Evolutionary conservation across 768 basidiomycete genomes (phyloP).

Genomic region (Pleurotus citrinopileatus): DNA sequence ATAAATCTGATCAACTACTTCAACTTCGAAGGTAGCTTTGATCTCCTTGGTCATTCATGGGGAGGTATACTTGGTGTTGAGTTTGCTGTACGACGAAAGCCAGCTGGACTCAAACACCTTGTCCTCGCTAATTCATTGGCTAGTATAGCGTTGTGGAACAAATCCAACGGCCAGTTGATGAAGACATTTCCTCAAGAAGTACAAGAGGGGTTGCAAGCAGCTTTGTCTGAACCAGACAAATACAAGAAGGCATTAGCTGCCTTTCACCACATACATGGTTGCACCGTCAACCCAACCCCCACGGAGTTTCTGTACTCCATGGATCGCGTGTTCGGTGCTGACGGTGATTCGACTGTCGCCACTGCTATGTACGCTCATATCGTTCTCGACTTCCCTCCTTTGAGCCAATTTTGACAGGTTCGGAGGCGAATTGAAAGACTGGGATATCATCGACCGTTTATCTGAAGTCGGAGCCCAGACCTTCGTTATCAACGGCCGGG

Average conservation of each 20-base stretch:
- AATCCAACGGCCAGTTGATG: not conserved
- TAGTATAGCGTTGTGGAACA: not conserved
- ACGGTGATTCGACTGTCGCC: slow-evolving; percentile 25
- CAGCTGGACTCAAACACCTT: not conserved
- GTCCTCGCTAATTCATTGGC: not conserved
- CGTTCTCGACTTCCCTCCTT: not conserved
- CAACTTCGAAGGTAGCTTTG: slow-evolving; percentile 38
- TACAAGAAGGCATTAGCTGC: slow-evolving; percentile 19
- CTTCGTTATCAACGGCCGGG: slow-evolving; percentile 38
- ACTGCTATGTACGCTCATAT: slow-evolving; percentile 21
- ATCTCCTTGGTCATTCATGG: slow-evolving; percentile 52
- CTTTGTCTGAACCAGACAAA: slow-evolving; percentile 17
- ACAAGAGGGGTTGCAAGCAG: slow-evolving; percentile 16
- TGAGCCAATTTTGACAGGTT: not conserved
- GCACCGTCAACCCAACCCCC: slow-evolving; percentile 20
- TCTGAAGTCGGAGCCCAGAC: slow-evolving; percentile 35
- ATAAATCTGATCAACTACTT: slow-evolving; percentile 42
- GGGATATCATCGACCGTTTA: slow-evolving; percentile 44
- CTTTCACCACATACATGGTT: slow-evolving; percentile 25
- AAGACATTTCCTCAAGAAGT: slow-evolving; percentile 6
- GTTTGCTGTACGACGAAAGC: not conserved
- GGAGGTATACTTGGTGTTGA: slow-evolving; percentile 18
- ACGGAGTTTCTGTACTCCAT: slow-evolving; percentile 18
- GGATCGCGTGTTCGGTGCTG: slow-evolving; percentile 20
- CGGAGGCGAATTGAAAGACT: slow-evolving; percentile 29